Evolutionary conservation across 148 eudicot species (phyloP).

Genomic region (Chenopodium berlandieri): DNA sequence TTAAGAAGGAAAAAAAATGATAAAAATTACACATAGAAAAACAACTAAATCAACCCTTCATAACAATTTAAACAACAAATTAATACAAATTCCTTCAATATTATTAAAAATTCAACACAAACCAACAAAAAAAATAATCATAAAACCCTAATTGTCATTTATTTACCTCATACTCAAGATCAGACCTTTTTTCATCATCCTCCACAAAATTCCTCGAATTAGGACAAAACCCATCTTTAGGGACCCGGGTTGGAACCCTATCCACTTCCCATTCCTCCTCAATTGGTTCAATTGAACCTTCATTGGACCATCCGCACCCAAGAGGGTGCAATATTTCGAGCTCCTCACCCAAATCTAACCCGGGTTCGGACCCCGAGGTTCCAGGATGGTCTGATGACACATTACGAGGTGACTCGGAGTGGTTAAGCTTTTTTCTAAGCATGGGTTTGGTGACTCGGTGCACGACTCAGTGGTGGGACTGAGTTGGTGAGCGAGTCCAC

Average conservation of each 20-base stretch:
- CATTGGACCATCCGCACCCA: conserved; percentile 25
- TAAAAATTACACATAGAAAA: too few relatives aligned
- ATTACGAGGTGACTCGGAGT: conserved; percentile 32
- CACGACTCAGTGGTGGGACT: conserved; percentile 3
- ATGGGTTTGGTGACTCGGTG: conserved; percentile 20
- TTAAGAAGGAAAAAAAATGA: too few relatives aligned
- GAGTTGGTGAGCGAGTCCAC: not conserved
- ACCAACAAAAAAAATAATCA: not conserved
- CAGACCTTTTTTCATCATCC: conserved; percentile 52
- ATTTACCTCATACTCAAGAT: conserved; percentile 65
- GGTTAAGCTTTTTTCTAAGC: conserved; percentile 42
- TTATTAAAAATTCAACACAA: not conserved
- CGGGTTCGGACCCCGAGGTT: conserved; percentile 21
- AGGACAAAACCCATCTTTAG: conserved; percentile 4
- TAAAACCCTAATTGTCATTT: not conserved
- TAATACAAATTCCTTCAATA: not conserved
- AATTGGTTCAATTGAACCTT: conserved; percentile 19
- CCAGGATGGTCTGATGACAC: conserved; percentile 21
- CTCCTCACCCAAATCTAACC: conserved; percentile 42
- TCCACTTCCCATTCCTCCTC: conserved; percentile 29
- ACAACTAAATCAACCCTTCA: too few relatives aligned
- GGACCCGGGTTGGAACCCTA: conserved; percentile 8
- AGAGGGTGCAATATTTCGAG: conserved; percentile 42
- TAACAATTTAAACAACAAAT: too few relatives aligned
- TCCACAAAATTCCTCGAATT: conserved; percentile 26